phyloP scores from a whole-genome alignment of 2,329 filamentous ascomycete genomes.

The Alternaria triticina region DNA sequence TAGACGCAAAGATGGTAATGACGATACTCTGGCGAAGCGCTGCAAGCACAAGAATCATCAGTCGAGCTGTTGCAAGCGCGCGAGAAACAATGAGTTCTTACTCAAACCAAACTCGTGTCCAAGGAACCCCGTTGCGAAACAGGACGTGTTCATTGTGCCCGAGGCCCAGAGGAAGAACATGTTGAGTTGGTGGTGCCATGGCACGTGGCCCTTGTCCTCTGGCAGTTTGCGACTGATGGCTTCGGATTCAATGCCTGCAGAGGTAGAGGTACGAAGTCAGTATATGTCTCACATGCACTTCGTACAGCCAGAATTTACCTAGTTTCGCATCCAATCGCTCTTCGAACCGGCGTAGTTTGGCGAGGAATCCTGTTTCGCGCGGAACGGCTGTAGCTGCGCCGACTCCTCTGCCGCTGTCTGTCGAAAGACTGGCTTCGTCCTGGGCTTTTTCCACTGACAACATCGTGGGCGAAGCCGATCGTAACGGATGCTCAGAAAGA shows the following conservation, averaged over 20 bases:
- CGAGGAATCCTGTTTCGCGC: conserved; percentile 23
- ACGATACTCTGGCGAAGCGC: conserved; percentile 52
- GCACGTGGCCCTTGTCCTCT: conserved; percentile 35
- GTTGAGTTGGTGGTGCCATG: conserved; percentile 34
- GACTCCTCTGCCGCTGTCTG: conserved; percentile 3
- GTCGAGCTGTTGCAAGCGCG: background rate
- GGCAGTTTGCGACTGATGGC: conserved; percentile 33
- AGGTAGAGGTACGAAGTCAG: background rate
- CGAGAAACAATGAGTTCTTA: too few relatives aligned
- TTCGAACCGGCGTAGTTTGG: conserved; percentile 25
- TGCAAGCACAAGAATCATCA: background rate
- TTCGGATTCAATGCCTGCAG: conserved; percentile 26
- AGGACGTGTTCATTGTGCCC: conserved; percentile 50
- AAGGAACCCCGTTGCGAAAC: conserved; percentile 51
- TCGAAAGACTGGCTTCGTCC: conserved; percentile 18
- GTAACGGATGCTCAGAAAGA: background rate
- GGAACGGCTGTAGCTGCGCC: conserved; percentile 3
- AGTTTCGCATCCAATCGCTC: conserved; percentile 27
- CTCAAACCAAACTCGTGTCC: conserved; percentile 57
- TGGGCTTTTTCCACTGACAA: conserved; percentile 18
- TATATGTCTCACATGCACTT: background rate
- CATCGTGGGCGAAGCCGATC: background rate
- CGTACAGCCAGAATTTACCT: background rate
- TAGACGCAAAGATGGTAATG: conserved; percentile 50
- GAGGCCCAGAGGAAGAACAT: conserved; percentile 56